Evolutionary conservation across 2,329 filamentous ascomycete genomes (phyloP), one percentile per base, ranked within the genome.

Genomic region (Fusarium palustre): DNA sequence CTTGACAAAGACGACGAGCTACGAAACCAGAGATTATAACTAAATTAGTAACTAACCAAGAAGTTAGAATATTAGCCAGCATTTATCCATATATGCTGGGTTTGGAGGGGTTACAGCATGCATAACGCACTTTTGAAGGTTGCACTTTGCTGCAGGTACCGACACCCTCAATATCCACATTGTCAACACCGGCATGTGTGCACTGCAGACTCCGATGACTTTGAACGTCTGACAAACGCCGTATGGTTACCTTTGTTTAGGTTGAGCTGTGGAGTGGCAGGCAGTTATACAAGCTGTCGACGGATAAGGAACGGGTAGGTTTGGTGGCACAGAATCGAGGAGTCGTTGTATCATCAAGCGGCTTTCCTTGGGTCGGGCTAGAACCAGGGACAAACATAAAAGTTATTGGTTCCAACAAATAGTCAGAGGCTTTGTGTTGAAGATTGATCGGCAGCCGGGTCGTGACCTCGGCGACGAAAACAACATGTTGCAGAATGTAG

Each of bases 131-230:
- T 50, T 62, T 47, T 39, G 28, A 50, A 72, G 67, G 64, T 66
- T 63, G 59, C 68, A 62, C 66, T 59, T 55, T 67, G 64, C 69
- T 74, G 71, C 71, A 74, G 71, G 71, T 67, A 74, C 71, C 71
- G 47, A 43, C 46, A 25, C 41, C 48, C 8, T 36, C 45, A 6
- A 54, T 39, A 46, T 38, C 30, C 33, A 52, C 52, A 56, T 63
- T 58, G 24, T 30, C 43, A 58, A 55, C 15, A 48, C 58, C 16
- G 38, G 39, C 25, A 38, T 36, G 30, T 64, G 41, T 45, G 38
- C 48, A 60, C 48, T 41, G 53, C 60, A 46, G 41, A 57, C 54
- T 69, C 54, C 22, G 53, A 57, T 59, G 36, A 57, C 41, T 50
- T 43, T 45, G 53, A 46, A 42, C 58, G 58, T 64, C 50, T 55